A percentile compares a stretch with the other conserved stretches of the same genome.
These are phyloP conservation scores for Corchorus olitorius DNA, from an alignment of 345 rosid genomes.

Conservation along the genomic window DNA sequence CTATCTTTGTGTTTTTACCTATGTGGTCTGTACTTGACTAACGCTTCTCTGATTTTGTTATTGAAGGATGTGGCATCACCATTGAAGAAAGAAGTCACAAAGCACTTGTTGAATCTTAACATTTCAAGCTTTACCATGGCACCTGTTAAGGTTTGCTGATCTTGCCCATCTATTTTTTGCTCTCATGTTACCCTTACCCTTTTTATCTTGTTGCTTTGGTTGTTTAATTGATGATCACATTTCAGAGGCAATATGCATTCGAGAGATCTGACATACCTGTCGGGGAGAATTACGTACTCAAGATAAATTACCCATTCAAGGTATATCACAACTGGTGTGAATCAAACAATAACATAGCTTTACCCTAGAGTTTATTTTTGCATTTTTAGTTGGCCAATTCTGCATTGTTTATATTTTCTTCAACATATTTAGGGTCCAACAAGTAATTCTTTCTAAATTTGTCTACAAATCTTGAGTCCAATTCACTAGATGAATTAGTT, in stretches of 20 bases:
- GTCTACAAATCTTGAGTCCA: constrained; percentile 3
- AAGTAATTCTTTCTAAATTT: constrained; percentile 15
- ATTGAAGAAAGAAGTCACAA: constrained; percentile 73
- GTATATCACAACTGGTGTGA: constrained; percentile 38
- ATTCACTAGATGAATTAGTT: constrained; percentile 12
- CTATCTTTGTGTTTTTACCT: constrained; percentile 11
- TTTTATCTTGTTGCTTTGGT: constrained; percentile 24
- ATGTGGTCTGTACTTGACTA: constrained; percentile 17
- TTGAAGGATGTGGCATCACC: constrained; percentile 69
- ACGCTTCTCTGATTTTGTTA: constrained; percentile 18
- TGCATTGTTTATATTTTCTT: background rate
- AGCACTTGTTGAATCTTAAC: constrained; percentile 63
- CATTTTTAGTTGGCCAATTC: constrained; percentile 1
- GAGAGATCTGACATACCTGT: constrained; percentile 74
- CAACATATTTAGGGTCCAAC: background rate
- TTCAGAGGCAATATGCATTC: constrained; percentile 87
- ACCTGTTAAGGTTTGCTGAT: constrained; percentile 76
- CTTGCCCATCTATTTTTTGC: background rate
- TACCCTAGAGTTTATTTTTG: background rate
- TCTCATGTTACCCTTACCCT: constrained; percentile 17
- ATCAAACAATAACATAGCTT: constrained; percentile 8
- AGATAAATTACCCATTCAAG: constrained; percentile 93
- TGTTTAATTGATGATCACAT: constrained; percentile 22
- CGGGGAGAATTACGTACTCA: constrained; percentile 84
- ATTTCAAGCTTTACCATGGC: constrained; percentile 86